These are phyloP conservation scores for Canavalia ensiformis DNA, from an alignment of 306 rosid genomes.

Conservation along the genomic window DNA sequence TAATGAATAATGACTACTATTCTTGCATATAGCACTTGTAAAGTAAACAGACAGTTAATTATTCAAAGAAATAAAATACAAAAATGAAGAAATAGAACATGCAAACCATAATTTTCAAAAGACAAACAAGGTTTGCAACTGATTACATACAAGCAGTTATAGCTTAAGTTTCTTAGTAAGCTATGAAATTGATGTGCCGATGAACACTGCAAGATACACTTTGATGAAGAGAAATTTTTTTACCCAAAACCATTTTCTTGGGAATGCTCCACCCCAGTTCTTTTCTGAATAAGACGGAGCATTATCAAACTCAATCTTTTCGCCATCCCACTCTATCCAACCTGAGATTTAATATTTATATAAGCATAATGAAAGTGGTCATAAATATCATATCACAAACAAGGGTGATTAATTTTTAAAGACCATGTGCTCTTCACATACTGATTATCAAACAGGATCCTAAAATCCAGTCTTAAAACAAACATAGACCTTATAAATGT, in stretches of 20 bases:
- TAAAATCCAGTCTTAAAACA: conserved; percentile 26
- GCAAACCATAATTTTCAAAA: conserved; percentile 25
- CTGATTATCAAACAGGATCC: conserved; percentile 25
- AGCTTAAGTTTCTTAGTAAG: conserved; percentile 35
- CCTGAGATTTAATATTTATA: conserved; percentile 74
- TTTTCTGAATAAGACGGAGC: conserved; percentile 96
- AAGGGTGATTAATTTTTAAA: conserved; percentile 27
- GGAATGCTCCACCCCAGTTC: conserved; percentile 98
- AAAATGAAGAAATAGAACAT: conserved; percentile 29
- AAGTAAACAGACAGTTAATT: conserved; percentile 30
- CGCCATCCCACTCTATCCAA: conserved; percentile 99
- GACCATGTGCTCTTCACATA: neutral
- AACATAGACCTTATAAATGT: conserved; percentile 17
- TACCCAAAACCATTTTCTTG: conserved; percentile 99
- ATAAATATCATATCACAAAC: conserved; percentile 25
- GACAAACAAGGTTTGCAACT: neutral
- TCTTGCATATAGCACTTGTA: conserved; percentile 17
- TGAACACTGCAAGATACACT: conserved; percentile 37
- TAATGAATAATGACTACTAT: conserved; percentile 17
- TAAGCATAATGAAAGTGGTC: conserved; percentile 48
- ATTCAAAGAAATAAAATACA: neutral
- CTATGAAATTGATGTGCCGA: conserved; percentile 12
- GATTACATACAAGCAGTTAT: conserved; percentile 20
- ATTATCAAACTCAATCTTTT: conserved; percentile 86
- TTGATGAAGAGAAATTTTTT: conserved; percentile 43